Percentiles rank a stretch among this genome's conserved stretches.
Conservation (phyloP, 2,329 filamentous ascomycete species). For the Cercospora janseana region DNA sequence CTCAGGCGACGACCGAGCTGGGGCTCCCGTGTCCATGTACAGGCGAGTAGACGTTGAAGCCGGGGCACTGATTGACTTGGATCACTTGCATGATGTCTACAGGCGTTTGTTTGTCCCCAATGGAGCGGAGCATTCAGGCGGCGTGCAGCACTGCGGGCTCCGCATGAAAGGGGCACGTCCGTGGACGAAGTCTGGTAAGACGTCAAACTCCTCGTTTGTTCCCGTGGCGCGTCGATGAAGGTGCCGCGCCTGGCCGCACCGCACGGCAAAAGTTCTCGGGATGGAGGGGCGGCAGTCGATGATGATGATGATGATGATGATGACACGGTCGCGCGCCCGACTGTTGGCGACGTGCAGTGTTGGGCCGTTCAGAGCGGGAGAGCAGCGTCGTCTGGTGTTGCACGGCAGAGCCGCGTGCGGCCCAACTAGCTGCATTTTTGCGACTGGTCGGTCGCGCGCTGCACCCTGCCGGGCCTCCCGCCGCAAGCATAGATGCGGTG, state of each 20-base stretch:
- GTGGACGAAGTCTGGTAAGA: slow-evolving; percentile 1
- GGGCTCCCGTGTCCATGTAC: too few relatives aligned
- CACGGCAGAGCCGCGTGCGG: slow-evolving; percentile 11
- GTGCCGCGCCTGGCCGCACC: too few relatives aligned
- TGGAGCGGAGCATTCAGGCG: slow-evolving; percentile 8
- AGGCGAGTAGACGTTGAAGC: too few relatives aligned
- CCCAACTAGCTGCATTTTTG: slow-evolving; percentile 10
- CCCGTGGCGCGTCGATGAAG: neutral
- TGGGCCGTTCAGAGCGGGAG: too few relatives aligned
- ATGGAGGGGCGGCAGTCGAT: too few relatives aligned
- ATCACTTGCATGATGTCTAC: neutral
- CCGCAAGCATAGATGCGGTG: slow-evolving; percentile 13
- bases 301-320: too few relatives aligned
- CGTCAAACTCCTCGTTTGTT: neutral
- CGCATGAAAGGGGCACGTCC: neutral
- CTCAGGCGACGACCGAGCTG: too few relatives aligned
- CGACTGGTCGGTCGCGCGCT: slow-evolving; percentile 12
- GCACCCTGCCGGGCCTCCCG: slow-evolving; percentile 5
- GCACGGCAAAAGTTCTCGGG: too few relatives aligned
- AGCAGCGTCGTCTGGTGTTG: slow-evolving; percentile 12
- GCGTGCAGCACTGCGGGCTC: slow-evolving; percentile 3
- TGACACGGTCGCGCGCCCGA: too few relatives aligned
- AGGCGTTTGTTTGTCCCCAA: slow-evolving; percentile 2
- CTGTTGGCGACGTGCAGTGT: too few relatives aligned
- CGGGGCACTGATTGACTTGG: too few relatives aligned